Percentiles rank a stretch among this genome's conserved stretches.
phyloP scores from a whole-genome alignment of 2,329 filamentous ascomycete species.

The Domatiomyces globalis region DNA sequence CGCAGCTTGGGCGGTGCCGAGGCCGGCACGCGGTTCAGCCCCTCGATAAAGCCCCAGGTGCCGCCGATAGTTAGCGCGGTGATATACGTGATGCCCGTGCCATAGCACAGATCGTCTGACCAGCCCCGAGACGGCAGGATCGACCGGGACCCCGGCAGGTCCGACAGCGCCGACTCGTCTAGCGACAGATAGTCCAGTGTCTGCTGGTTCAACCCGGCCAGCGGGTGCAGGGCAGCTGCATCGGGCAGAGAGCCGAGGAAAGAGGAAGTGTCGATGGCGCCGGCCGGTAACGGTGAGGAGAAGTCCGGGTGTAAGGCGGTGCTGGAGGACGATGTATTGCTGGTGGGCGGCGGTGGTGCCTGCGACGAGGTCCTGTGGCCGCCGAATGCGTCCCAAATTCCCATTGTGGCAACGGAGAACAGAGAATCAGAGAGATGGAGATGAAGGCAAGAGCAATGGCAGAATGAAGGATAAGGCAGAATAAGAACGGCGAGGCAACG shows the following conservation, averaged over 20 bases:
- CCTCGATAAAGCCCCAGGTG: constrained; percentile 83
- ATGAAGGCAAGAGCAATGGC: constrained; percentile 1
- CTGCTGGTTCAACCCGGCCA: constrained; percentile 84
- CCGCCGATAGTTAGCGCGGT: constrained; percentile 75
- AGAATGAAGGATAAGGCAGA: neutral
- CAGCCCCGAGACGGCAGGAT: constrained; percentile 89
- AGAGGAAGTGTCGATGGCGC: constrained; percentile 66
- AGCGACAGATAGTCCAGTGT: constrained; percentile 88
- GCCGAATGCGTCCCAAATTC: constrained; percentile 47
- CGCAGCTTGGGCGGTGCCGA: constrained; percentile 79
- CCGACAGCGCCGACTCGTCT: constrained; percentile 78
- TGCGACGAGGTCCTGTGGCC: constrained; percentile 37
- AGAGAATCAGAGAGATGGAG: neutral
- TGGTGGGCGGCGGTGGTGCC: neutral
- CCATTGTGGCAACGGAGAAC: constrained; percentile 28
- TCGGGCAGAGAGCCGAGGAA: constrained; percentile 78
- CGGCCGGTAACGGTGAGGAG: constrained; percentile 42
- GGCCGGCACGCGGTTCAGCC: constrained; percentile 54
- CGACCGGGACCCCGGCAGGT: constrained; percentile 72
- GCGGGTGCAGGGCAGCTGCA: constrained; percentile 75
- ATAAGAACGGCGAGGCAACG: neutral
- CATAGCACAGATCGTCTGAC: constrained; percentile 96
- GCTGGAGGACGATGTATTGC: constrained; percentile 4
- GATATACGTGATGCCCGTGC: constrained; percentile 86
- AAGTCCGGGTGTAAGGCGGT: constrained; percentile 26